Evolutionary conservation across 345 rosid genomes (phyloP).

Genomic region (Gossypium herbaceum): DNA sequence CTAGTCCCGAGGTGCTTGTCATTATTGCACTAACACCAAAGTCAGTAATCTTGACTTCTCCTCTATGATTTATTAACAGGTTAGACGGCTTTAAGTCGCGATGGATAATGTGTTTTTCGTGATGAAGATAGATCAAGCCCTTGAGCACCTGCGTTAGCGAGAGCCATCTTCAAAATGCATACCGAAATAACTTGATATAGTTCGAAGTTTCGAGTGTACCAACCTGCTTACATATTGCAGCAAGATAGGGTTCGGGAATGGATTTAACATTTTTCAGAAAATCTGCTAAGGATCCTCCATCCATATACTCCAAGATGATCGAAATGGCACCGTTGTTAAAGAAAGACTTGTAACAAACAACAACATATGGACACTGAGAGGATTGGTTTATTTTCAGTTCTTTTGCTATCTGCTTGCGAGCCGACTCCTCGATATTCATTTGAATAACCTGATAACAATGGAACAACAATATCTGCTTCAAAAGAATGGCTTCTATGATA

Average conservation of each 20-base stretch:
- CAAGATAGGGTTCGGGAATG: conserved; percentile 58
- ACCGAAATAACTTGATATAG: not conserved
- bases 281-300: conserved; percentile 74
- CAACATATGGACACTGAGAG: conserved; percentile 61
- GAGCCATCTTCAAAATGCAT: conserved; percentile 8
- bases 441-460: conserved; percentile 43
- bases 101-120: conserved; percentile 70
- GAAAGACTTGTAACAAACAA: conserved; percentile 68
- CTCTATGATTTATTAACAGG: conserved; percentile 83
- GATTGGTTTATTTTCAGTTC: conserved; percentile 72
- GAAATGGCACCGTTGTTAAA: conserved; percentile 62
- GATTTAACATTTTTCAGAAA: conserved; percentile 52
- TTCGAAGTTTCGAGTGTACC: conserved; percentile 8
- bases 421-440: conserved; percentile 59
- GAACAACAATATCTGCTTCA: not conserved
- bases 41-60: conserved; percentile 95
- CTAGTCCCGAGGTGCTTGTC: conserved; percentile 62
- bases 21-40: conserved; percentile 91
- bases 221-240: conserved; percentile 88
- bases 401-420: conserved; percentile 51
- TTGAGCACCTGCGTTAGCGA: conserved; percentile 54
- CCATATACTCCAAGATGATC: conserved; percentile 72
- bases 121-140: conserved; percentile 84
- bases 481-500: not conserved
- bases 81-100: conserved; percentile 84